These are phyloP conservation scores for Lentinula novae-zelandiae DNA, from an alignment of 1,284 basidiomycete genomes.

Conservation along the genomic window DNA sequence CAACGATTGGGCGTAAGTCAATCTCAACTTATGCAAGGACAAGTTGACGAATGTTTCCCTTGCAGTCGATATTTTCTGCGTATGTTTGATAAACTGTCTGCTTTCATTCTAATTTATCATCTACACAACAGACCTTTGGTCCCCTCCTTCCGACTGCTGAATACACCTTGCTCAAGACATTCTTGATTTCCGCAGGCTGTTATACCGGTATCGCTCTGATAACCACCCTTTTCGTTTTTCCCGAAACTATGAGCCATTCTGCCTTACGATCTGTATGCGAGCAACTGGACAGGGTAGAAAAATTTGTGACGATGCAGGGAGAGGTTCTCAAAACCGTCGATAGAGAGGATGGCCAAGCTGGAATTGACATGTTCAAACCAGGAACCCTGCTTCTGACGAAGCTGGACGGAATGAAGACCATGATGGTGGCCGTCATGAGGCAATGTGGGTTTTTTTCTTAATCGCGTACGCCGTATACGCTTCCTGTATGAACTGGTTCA, in stretches of 20 bases:
- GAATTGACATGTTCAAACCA: slow-evolving; percentile 1
- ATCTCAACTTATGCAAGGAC: neutral
- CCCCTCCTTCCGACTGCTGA: slow-evolving; percentile 58
- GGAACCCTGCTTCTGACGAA: slow-evolving; percentile 24
- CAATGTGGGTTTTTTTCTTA: slow-evolving; percentile 18
- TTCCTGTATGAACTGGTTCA: neutral
- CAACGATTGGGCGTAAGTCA: slow-evolving; percentile 30
- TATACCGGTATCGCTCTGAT: slow-evolving; percentile 53
- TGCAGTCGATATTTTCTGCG: slow-evolving; percentile 48
- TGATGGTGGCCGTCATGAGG: slow-evolving; percentile 21
- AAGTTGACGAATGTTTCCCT: neutral
- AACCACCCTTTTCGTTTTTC: slow-evolving; percentile 57
- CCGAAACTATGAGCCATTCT: slow-evolving; percentile 56
- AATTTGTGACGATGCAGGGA: slow-evolving; percentile 34
- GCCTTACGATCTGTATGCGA: slow-evolving; percentile 30
- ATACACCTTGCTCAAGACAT: slow-evolving; percentile 49
- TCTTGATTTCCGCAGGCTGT: slow-evolving; percentile 46
- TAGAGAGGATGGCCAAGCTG: slow-evolving; percentile 23
- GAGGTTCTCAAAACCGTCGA: slow-evolving; percentile 27
- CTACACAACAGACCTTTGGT: slow-evolving; percentile 36
- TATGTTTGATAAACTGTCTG: slow-evolving; percentile 22
- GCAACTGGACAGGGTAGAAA: slow-evolving; percentile 31
- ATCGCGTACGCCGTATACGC: neutral
- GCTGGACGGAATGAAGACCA: slow-evolving; percentile 21
- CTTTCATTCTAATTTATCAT: neutral